Evolutionary conservation across 306 rosid species (phyloP).

Genomic region (Vigna hirtella): DNA sequence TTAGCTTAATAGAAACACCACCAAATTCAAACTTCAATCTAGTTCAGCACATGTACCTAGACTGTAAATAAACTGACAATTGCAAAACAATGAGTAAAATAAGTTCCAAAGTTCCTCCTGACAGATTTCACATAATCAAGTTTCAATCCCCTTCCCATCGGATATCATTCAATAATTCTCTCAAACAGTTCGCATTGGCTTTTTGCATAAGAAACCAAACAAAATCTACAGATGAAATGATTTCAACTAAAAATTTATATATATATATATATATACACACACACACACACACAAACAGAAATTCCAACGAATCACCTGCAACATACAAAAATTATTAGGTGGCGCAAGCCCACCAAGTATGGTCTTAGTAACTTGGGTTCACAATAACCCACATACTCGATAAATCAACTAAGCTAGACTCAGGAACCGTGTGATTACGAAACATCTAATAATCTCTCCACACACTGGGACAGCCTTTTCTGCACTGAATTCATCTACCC

Average conservation of each 20-base stretch:
- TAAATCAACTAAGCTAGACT: too few species aligned
- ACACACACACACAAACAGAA: not conserved
- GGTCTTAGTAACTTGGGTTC: too few species aligned
- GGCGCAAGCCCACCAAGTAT: too few species aligned
- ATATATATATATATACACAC: not conserved
- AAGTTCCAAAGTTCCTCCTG: constrained; percentile 22
- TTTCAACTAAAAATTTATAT: constrained; percentile 2
- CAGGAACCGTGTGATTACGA: too few species aligned
- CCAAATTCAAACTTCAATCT: constrained; percentile 6
- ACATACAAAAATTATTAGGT: not conserved
- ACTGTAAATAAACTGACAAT: not conserved
- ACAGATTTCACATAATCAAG: not conserved
- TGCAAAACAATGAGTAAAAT: constrained; percentile 11
- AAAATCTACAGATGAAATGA: constrained; percentile 1
- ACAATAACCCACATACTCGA: too few species aligned
- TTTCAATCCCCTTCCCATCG: not conserved
- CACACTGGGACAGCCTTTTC: not conserved
- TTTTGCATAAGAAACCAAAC: constrained; percentile 5
- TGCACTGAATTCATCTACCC: not conserved
- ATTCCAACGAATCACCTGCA: not conserved
- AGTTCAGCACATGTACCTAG: constrained; percentile 1
- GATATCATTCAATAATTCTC: not conserved
- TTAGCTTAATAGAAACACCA: not conserved
- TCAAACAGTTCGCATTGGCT: not conserved
- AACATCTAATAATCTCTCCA: too few species aligned